Evolutionary conservation across 2,329 filamentous ascomycete genomes (phyloP).

Genomic region (Colletotrichum eleusines): DNA sequence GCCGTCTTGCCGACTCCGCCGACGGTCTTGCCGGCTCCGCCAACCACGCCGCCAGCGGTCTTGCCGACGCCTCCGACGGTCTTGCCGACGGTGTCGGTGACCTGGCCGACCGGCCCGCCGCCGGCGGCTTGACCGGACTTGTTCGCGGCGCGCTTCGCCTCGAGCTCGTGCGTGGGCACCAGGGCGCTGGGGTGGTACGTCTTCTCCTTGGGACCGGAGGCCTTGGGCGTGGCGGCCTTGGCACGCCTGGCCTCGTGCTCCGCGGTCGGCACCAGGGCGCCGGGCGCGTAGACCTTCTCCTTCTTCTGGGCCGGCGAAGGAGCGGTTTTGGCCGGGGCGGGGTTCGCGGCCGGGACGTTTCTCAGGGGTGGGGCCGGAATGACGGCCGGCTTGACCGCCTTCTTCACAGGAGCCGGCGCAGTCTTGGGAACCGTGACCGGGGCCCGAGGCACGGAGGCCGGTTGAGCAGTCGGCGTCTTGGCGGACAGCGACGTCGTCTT

Average conservation of each 20-base stretch:
- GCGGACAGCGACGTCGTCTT: not conserved
- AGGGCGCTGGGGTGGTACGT: conserved; percentile 28
- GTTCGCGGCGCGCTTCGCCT: conserved; percentile 9
- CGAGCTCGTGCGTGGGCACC: conserved; percentile 28
- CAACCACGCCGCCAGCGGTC: conserved; percentile 23
- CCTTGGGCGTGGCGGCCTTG: not conserved
- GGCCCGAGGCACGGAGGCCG: not conserved
- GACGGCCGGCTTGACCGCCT: not conserved
- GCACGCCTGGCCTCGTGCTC: conserved; percentile 23
- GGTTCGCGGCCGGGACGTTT: not conserved
- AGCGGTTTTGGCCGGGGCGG: not conserved
- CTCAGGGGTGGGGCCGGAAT: conserved; percentile 8
- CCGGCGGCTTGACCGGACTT: conserved; percentile 21
- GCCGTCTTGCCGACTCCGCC: conserved; percentile 21
- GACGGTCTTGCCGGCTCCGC: conserved; percentile 14
- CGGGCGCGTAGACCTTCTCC: conserved; percentile 14
- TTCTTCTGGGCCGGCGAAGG: not conserved
- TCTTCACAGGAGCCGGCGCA: not conserved
- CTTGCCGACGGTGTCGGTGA: conserved; percentile 30
- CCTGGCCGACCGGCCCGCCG: conserved; percentile 13
- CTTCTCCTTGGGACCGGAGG: conserved; percentile 20
- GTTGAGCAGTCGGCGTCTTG: not conserved
- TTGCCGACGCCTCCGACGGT: conserved; percentile 23
- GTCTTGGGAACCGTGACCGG: conserved; percentile 14
- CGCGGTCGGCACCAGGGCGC: not conserved